Percentiles rank a stretch among this genome's conserved stretches.
Evolutionary conservation across 495 filamentous ascomycete genomes (phyloP).

Genomic region (Aspergillus taichungensis): DNA sequence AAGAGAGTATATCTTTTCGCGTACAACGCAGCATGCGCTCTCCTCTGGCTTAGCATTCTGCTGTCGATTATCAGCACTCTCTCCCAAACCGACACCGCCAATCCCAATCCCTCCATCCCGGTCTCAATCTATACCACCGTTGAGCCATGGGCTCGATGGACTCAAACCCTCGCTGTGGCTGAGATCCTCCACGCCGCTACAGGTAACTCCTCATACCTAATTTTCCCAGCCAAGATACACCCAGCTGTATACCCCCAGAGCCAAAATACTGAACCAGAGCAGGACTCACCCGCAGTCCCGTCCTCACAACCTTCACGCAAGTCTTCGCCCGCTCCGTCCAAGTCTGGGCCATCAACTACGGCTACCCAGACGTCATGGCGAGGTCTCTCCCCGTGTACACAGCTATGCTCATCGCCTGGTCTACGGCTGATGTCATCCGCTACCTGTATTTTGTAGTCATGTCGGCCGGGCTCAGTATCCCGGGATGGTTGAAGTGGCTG

Average conservation of each 20-base stretch:
- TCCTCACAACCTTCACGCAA: constrained; percentile 46
- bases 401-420: constrained; percentile 47
- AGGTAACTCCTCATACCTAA: constrained; percentile 15
- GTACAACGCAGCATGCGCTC: constrained; percentile 63
- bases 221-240: constrained; percentile 5
- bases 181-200: constrained; percentile 41
- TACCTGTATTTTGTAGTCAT: constrained; percentile 44
- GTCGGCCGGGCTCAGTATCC: constrained; percentile 19
- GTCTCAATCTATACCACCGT: constrained; percentile 14
- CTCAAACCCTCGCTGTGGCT: constrained; percentile 22
- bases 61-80: constrained; percentile 6
- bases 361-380: constrained; percentile 27
- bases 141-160: constrained; percentile 22
- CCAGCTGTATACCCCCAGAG: constrained; percentile 4
- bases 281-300: constrained; percentile 44
- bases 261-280: neutral
- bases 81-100: constrained; percentile 1
- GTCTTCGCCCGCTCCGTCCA: constrained; percentile 45
- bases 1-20: constrained; percentile 48
- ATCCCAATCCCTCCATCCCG: neutral
- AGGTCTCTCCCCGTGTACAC: constrained; percentile 24
- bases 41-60: constrained; percentile 53
- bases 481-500: constrained; percentile 32
- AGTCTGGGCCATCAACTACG: constrained; percentile 41
- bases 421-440: constrained; percentile 39